phyloP scores from a whole-genome alignment of 78 protist genomes.

The Protostelium mycophagum region DNA sequence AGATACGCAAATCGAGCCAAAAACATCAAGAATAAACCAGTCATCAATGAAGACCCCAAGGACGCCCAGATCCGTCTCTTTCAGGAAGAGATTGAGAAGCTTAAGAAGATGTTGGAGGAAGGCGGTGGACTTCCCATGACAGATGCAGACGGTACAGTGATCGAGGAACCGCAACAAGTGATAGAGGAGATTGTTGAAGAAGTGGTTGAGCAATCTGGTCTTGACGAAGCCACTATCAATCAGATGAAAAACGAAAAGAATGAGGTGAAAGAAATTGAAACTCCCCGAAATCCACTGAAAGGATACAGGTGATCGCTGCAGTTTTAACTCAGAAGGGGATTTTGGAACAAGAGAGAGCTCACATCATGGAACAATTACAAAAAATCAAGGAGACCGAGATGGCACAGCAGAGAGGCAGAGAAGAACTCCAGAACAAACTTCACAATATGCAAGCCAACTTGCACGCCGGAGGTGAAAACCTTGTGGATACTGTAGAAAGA shows the following conservation, averaged over 20 bases:
- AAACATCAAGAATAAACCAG: conserved; percentile 87
- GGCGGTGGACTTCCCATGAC: not conserved
- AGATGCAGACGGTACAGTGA: not conserved
- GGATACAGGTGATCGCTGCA: not conserved
- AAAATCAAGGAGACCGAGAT: not conserved
- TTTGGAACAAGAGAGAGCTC: not conserved
- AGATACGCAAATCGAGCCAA: conserved; percentile 85
- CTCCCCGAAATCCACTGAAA: not conserved
- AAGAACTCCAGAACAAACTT: conserved; percentile 19
- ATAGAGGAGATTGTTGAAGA: not conserved
- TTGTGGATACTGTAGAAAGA: not conserved
- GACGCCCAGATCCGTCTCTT: conserved; percentile 78
- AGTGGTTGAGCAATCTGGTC: not conserved
- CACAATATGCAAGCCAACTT: conserved; percentile 3
- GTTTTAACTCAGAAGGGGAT: not conserved
- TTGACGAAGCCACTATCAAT: not conserved
- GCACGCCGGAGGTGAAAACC: conserved; percentile 12
- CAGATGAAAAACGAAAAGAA: not conserved
- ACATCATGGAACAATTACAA: not conserved
- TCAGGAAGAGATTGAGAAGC: conserved; percentile 57
- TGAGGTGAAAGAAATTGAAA: not conserved
- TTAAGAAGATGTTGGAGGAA: conserved; percentile 11
- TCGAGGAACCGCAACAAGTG: not conserved
- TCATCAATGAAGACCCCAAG: conserved; percentile 86
- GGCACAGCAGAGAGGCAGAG: not conserved